phyloP scores from a whole-genome alignment of 2,329 filamentous ascomycete species.

The Neonectria faginata region DNA sequence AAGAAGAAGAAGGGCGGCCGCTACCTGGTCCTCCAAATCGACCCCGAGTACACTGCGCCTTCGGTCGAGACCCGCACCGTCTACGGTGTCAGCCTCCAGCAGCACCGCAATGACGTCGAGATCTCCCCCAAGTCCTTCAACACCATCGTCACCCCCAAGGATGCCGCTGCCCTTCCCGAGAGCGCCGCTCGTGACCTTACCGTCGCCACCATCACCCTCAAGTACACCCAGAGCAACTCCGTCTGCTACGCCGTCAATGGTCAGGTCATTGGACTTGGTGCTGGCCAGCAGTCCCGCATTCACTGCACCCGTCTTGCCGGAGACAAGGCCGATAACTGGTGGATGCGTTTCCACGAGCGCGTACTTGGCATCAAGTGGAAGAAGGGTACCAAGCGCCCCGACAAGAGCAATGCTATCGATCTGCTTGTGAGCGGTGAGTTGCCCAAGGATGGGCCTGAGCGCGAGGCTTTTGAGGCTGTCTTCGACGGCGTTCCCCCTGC shows the following conservation, averaged over 20 bases:
- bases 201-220: constrained; percentile 95
- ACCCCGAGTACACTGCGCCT: constrained; percentile 84
- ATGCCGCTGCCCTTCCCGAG: constrained; percentile 77
- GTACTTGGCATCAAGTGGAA: constrained; percentile 94
- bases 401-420: constrained; percentile 99
- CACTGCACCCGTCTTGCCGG: constrained; percentile 98
- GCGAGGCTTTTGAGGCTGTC: constrained; percentile 85
- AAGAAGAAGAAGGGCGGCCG: constrained; percentile 99
- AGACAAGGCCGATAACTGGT: constrained; percentile 99
- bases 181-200: constrained; percentile 89
- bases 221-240: constrained; percentile 99
- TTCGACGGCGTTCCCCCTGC: constrained; percentile 89
- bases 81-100: constrained; percentile 88
- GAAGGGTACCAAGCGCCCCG: constrained; percentile 94
- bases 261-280: constrained; percentile 92
- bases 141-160: constrained; percentile 88
- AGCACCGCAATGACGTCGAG: constrained; percentile 91
- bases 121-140: constrained; percentile 89
- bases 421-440: constrained; percentile 92
- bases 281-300: constrained; percentile 96
- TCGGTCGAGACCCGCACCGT: constrained; percentile 88
- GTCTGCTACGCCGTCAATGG: constrained; percentile 97
- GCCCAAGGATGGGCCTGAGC: constrained; percentile 84
- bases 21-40: constrained; percentile 96
- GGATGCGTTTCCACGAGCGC: constrained; percentile 96